Conservation (phyloP, 2,329 filamentous ascomycete species). For the Leptodontidium sp. region DNA sequence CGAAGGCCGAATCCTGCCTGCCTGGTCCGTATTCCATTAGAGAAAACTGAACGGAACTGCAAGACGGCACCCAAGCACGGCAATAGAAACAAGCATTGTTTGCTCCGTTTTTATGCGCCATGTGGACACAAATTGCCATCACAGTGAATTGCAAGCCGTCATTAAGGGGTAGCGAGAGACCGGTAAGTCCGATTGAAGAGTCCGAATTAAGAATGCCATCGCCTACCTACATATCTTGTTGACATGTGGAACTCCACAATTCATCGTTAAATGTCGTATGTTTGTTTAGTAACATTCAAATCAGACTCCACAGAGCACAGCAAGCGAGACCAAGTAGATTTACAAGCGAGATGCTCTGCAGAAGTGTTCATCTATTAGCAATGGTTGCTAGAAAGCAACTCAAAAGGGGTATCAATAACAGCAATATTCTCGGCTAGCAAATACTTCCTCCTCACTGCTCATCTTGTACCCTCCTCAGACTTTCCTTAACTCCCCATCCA, state of each 20-base stretch:
- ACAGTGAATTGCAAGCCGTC: not conserved
- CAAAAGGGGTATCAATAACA: conserved; percentile 7
- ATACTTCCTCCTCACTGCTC: conserved; percentile 4
- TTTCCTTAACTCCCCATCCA: conserved; percentile 74
- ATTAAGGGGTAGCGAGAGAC: not conserved
- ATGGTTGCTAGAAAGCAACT: not conserved
- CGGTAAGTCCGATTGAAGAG: conserved; percentile 1
- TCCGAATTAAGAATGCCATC: not conserved
- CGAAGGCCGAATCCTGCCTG: not conserved
- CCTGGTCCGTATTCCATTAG: not conserved
- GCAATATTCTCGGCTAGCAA: not conserved
- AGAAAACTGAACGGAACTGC: not conserved
- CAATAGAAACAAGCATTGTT: not conserved
- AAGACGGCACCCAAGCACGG: not conserved
- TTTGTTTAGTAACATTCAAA: too few relatives aligned
- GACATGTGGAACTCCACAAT: too few relatives aligned
- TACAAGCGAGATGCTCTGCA: too few relatives aligned
- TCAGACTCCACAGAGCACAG: too few relatives aligned
- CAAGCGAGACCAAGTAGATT: too few relatives aligned
- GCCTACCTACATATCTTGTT: too few relatives aligned
- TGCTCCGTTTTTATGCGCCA: conserved; percentile 3
- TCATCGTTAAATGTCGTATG: too few relatives aligned
- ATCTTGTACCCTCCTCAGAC: conserved; percentile 39
- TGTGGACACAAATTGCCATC: not conserved
- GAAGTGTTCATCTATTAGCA: not conserved